Conservation (phyloP, 2,329 filamentous ascomycete genomes). For the Metarhizium album region DNA sequence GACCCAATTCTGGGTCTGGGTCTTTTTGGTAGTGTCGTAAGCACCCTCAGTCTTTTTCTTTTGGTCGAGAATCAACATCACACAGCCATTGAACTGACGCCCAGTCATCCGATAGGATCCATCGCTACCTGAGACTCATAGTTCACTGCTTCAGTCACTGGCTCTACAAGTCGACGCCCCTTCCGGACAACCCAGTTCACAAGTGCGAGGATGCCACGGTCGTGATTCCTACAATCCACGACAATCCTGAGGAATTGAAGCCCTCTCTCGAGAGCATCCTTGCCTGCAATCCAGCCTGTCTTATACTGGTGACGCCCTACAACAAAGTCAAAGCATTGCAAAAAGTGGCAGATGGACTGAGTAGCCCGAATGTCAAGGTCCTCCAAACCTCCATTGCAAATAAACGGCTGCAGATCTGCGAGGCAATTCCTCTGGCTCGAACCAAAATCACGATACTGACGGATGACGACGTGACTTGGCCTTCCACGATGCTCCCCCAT, state of each 20-base stretch:
- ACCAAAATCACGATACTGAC: slow-evolving; percentile 86
- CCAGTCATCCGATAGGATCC: slow-evolving; percentile 45
- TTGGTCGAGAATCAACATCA: too few species aligned
- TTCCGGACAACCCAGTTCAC: slow-evolving; percentile 70
- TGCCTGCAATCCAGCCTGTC: slow-evolving; percentile 54
- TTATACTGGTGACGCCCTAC: slow-evolving; percentile 81
- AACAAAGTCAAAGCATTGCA: slow-evolving; percentile 62
- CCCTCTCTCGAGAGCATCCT: slow-evolving; percentile 72
- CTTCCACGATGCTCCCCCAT: slow-evolving; percentile 75
- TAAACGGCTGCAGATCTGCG: slow-evolving; percentile 88
- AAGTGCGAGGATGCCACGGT: slow-evolving; percentile 81
- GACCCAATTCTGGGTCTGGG: slow-evolving; percentile 34
- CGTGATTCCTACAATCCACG: slow-evolving; percentile 86
- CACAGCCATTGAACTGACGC: slow-evolving; percentile 11
- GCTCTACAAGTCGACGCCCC: slow-evolving; percentile 74
- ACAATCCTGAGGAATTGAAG: slow-evolving; percentile 71
- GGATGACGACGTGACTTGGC: slow-evolving; percentile 94
- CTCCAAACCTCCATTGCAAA: slow-evolving; percentile 78
- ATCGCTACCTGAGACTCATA: slow-evolving; percentile 77
- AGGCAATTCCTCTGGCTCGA: slow-evolving; percentile 76
- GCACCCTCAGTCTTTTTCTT: slow-evolving; percentile 8
- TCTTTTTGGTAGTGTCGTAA: slow-evolving; percentile 37
- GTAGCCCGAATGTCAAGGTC: slow-evolving; percentile 55
- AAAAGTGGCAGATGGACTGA: slow-evolving; percentile 52
- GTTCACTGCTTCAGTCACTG: slow-evolving; percentile 81